phyloP scores from a whole-genome alignment of 2,329 filamentous ascomycete genomes.

The Aspergillus quadrilineatus region DNA sequence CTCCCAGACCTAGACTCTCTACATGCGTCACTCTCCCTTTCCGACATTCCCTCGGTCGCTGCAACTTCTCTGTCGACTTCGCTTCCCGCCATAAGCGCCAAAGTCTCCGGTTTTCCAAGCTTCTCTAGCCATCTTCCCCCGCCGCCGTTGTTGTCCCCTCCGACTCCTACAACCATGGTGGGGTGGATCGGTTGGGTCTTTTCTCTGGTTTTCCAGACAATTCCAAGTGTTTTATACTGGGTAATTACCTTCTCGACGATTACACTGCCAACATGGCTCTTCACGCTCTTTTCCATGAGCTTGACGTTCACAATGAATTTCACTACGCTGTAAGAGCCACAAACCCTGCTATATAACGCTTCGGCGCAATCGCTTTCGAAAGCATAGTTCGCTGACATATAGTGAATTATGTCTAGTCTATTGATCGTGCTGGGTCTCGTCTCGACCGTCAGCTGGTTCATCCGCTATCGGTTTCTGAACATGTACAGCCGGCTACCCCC shows the following conservation, averaged over 20 bases:
- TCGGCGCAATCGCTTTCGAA: background rate
- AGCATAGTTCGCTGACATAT: constrained; percentile 9
- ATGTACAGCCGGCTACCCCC: constrained; percentile 94
- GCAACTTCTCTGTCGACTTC: constrained; percentile 11
- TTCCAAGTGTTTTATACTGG: constrained; percentile 70
- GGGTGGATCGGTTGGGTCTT: constrained; percentile 51
- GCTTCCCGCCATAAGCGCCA: constrained; percentile 24
- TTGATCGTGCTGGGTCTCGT: constrained; percentile 73
- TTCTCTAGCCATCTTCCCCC: constrained; percentile 23
- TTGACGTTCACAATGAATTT: constrained; percentile 98
- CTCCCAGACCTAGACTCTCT: constrained; percentile 12
- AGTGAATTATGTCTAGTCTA: constrained; percentile 53
- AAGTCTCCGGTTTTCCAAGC: constrained; percentile 18
- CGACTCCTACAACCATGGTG: constrained; percentile 38
- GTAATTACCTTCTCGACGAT: constrained; percentile 81
- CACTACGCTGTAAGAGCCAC: constrained; percentile 72
- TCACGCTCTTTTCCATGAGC: constrained; percentile 85
- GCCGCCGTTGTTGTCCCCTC: constrained; percentile 31
- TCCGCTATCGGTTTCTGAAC: constrained; percentile 92
- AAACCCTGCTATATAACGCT: background rate
- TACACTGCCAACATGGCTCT: constrained; percentile 83
- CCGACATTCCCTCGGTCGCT: constrained; percentile 23
- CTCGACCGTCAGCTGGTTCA: constrained; percentile 88
- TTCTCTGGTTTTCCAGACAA: constrained; percentile 51
- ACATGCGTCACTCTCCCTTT: constrained; percentile 18